Evolutionary conservation across 495 filamentous ascomycete genomes (phyloP), one percentile per base, ranked within the genome.

Genomic region (Neurospora intermedia): DNA sequence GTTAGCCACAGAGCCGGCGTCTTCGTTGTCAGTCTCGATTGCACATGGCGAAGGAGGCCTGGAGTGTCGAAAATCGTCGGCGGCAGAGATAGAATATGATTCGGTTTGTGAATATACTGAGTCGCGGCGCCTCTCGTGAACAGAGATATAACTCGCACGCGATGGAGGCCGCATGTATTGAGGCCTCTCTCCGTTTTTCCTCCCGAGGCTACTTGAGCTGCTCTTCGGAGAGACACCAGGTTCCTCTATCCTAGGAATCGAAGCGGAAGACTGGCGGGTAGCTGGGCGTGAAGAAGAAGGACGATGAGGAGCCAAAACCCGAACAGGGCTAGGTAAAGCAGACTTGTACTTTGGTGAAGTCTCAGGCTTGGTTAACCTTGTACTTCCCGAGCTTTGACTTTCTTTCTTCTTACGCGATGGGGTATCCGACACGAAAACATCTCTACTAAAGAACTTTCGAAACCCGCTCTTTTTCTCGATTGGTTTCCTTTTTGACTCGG

Each of bases 41-140:
- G 69, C n/a, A 11, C 31, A 71, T 7, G 74, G 72, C 4, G 77
- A 73, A 31, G 48, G 43, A 11, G 77, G 76, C 18, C 40, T 66
- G 16, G 73, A 75, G 7, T 82, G 81, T 4, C 80, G 77, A 40
- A 71, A 69, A 41, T 84, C 83, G 43, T 78, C 78, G 40, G 78
- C 78, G 2, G 85, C 82, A 20, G 84, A 84, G 31, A 87, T 83
- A 3, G 90, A 89, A 72, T 87, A 88, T 1, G 88, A 84, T 77
- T 91, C 89, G 0, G 88, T 88, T 70, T 89, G 84, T 6, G 88
- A 87, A 7, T 90, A 79, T 15, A 88, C 78, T 0, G 89, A 90
- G 59, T 89, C 88, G 38, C 87, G 83, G 18, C 85, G 85, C 40
- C 81, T 83, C 66, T 89, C 87, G 41, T 86, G 84, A 11, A 88